Conservation (phyloP, 2,329 filamentous ascomycete genomes). For the Madurella fahalii region DNA sequence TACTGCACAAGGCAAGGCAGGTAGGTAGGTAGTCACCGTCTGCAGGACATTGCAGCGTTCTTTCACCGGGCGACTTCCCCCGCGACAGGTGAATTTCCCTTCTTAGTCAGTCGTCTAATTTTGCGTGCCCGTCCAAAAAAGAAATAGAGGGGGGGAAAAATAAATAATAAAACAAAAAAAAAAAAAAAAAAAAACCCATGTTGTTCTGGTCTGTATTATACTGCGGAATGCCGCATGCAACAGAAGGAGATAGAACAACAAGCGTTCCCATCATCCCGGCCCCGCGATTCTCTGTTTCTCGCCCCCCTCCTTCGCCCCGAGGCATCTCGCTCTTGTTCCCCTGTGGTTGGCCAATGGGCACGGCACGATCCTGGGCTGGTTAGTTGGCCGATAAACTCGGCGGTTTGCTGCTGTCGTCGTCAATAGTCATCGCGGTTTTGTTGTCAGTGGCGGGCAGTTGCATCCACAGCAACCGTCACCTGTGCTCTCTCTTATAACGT, state of each 20-base stretch:
- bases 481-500: slow-evolving; percentile 3
- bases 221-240: too few relatives aligned
- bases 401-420: too few relatives aligned
- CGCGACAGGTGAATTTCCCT: background rate
- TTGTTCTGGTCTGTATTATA: too few relatives aligned
- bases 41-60: background rate
- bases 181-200: too few relatives aligned
- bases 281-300: background rate
- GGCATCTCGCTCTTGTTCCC: background rate
- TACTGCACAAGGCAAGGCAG: background rate
- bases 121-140: background rate
- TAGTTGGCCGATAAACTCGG: slow-evolving; percentile 7
- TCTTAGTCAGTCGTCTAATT: slow-evolving; percentile 13
- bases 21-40: background rate
- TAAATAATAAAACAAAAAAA: too few relatives aligned
- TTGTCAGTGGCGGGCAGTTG: slow-evolving; percentile 6
- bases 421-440: slow-evolving; percentile 2
- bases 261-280: background rate
- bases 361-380: slow-evolving; percentile 5
- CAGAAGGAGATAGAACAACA: too few relatives aligned
- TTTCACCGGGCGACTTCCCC: background rate
- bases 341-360: slow-evolving; percentile 19
- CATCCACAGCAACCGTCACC: background rate
- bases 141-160: too few relatives aligned
- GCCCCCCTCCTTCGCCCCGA: too few relatives aligned